A percentile compares a stretch with the other conserved stretches of the same genome.
Conservation (phyloP, 2,329 filamentous ascomycete species). For the Alternaria gansuensis region DNA sequence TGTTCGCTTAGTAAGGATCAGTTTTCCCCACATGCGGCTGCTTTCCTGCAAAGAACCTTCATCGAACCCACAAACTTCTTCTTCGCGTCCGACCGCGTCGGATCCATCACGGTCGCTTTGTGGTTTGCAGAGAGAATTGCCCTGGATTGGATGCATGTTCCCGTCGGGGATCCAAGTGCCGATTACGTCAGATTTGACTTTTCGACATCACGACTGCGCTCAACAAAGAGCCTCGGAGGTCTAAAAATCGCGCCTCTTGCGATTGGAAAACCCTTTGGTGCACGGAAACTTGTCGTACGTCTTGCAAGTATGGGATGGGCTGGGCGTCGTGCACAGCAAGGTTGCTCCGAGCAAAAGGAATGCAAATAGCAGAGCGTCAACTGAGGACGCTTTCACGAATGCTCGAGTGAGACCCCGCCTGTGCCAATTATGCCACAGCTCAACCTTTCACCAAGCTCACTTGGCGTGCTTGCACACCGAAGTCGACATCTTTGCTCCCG, state of each 20-base stretch:
- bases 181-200: conserved; percentile 16
- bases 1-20: conserved; percentile 12
- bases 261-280: not conserved
- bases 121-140: conserved; percentile 1
- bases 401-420: not conserved
- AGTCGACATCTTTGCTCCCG: conserved; percentile 43
- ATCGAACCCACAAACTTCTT: conserved; percentile 19
- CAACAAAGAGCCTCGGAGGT: not conserved
- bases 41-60: conserved; percentile 20
- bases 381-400: not conserved
- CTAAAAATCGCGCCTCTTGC: not conserved
- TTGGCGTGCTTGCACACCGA: conserved; percentile 14
- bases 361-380: conserved; percentile 1
- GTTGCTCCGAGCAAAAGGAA: not conserved
- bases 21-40: conserved; percentile 17
- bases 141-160: conserved; percentile 9
- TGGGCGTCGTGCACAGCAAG: not conserved
- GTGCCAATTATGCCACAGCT: conserved; percentile 4
- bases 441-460: conserved; percentile 6
- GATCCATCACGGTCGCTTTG: not conserved
- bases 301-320: not conserved
- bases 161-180: conserved; percentile 8
- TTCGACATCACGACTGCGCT: conserved; percentile 4
- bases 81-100: not conserved
- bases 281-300: not conserved